Conservation (phyloP, 139 green algal species). For the Yamagishiella unicocca region DNA sequence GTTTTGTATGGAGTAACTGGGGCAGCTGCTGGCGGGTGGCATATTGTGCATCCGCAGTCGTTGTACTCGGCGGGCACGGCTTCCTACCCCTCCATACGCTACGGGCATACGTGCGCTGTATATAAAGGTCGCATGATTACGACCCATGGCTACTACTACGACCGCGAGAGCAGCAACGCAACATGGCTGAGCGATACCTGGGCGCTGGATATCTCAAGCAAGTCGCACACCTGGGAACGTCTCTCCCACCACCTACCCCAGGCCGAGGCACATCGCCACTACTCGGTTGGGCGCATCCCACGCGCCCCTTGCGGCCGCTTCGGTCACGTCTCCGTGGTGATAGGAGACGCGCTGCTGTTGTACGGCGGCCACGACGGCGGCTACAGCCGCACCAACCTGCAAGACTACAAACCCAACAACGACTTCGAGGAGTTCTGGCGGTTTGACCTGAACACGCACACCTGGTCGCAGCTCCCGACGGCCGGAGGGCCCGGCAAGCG, state of each 20-base stretch:
- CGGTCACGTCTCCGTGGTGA: conserved; percentile 22
- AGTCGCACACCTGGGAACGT: not conserved
- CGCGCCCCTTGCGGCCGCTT: conserved; percentile 52
- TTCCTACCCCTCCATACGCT: conserved; percentile 40
- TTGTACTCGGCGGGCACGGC: not conserved
- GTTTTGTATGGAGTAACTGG: too few species aligned
- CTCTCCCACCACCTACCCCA: not conserved
- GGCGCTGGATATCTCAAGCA: not conserved
- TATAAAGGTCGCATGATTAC: conserved; percentile 2
- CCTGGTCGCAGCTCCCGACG: not conserved
- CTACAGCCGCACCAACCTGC: conserved; percentile 51
- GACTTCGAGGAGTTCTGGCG: conserved; percentile 55
- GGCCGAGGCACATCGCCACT: not conserved
- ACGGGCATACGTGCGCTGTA: conserved; percentile 23
- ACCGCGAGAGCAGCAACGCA: not conserved
- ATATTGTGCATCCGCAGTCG: conserved; percentile 8
- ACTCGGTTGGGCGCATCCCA: conserved; percentile 17
- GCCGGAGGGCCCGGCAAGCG: conserved; percentile 43
- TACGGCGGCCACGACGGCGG: conserved; percentile 62
- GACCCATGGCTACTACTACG: conserved; percentile 50
- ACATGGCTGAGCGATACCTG: conserved; percentile 38
- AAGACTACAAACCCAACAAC: conserved; percentile 45
- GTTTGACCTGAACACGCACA: not conserved
- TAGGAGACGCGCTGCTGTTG: conserved; percentile 42
- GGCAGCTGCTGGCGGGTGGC: not conserved